These are phyloP conservation scores for Amaranthus cruentus DNA, from an alignment of 148 eudicot genomes.

Conservation along the genomic window DNA sequence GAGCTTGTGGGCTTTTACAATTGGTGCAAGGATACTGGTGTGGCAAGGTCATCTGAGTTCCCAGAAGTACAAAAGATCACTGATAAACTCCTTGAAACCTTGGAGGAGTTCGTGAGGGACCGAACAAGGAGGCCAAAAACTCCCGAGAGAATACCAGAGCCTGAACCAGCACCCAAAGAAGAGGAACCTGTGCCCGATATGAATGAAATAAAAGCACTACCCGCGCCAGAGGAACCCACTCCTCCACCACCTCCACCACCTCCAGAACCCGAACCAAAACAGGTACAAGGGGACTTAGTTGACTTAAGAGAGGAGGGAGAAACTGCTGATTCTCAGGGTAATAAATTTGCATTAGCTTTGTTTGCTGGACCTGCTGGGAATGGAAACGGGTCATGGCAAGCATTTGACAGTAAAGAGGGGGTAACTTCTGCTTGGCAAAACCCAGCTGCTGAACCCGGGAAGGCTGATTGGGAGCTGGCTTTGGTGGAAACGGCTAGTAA, in stretches of 20 bases:
- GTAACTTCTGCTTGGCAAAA: constrained; percentile 85
- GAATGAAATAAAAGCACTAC: constrained; percentile 79
- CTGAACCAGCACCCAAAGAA: constrained; percentile 40
- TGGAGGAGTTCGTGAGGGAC: constrained; percentile 83
- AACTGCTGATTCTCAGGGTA: constrained; percentile 67
- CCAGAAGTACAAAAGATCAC: constrained; percentile 82
- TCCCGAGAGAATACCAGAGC: constrained; percentile 62
- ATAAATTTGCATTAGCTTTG: constrained; percentile 63
- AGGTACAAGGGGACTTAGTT: constrained; percentile 47
- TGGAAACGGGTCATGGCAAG: constrained; percentile 60
- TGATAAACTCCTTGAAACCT: constrained; percentile 59
- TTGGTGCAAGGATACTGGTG: constrained; percentile 82
- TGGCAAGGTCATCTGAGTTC: constrained; percentile 76
- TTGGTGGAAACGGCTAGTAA: constrained; percentile 71
- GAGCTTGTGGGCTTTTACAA: constrained; percentile 68
- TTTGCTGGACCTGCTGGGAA: constrained; percentile 59
- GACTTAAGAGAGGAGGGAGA: constrained; percentile 58
- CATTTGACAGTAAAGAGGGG: constrained; percentile 45
- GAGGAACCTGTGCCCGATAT: constrained; percentile 66
- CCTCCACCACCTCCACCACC: constrained; percentile 48
- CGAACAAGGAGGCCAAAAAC: constrained; percentile 61
- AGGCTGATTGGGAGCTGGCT: constrained; percentile 88
- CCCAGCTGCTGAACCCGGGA: constrained; percentile 70
- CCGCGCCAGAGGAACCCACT: constrained; percentile 57
- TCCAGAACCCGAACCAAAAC: constrained; percentile 50